phyloP scores from a whole-genome alignment of 495 filamentous ascomycete genomes.

The Chaetomium cochliodes region DNA sequence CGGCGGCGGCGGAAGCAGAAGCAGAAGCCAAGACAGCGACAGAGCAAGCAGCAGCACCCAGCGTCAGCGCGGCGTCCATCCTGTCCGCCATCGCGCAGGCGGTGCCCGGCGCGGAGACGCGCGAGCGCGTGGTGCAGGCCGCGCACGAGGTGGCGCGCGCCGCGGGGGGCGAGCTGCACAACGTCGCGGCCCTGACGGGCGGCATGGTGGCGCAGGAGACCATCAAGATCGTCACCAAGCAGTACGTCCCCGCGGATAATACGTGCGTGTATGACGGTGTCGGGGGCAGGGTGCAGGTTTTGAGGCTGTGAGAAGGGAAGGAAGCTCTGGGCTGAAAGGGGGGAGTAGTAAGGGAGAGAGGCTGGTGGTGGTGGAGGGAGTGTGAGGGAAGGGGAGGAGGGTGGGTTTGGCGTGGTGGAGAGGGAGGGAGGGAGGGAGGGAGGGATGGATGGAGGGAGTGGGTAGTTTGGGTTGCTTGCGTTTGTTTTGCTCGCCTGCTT shows the following conservation, averaged over 20 bases:
- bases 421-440: no score
- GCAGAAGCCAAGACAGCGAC: no score
- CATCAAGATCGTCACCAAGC: constrained; percentile 92
- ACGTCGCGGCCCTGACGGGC: constrained; percentile 85
- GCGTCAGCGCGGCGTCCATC: constrained; percentile 38
- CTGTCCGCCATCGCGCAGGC: constrained; percentile 38
- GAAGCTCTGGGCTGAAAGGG: background rate
- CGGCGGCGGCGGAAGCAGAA: background rate
- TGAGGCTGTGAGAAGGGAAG: constrained; percentile 44
- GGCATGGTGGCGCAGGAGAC: constrained; percentile 94
- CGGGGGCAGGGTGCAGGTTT: constrained; percentile 71
- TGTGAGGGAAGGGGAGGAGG: background rate
- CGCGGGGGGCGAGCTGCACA: constrained; percentile 86
- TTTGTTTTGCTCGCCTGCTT: background rate
- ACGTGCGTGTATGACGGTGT: constrained; percentile 93
- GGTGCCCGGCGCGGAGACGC: constrained; percentile 47
- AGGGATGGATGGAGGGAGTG: no score
- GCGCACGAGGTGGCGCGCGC: constrained; percentile 70
- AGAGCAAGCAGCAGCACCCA: no score
- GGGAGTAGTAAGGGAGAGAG: no score
- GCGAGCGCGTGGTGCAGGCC: constrained; percentile 51
- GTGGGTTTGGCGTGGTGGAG: background rate
- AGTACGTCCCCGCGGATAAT: constrained; percentile 94
- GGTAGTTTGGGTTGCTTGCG: background rate
- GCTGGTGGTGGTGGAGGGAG: no score